These are phyloP conservation scores for Sicyos baderoa DNA, from an alignment of 306 rosid genomes.

Conservation along the genomic window DNA sequence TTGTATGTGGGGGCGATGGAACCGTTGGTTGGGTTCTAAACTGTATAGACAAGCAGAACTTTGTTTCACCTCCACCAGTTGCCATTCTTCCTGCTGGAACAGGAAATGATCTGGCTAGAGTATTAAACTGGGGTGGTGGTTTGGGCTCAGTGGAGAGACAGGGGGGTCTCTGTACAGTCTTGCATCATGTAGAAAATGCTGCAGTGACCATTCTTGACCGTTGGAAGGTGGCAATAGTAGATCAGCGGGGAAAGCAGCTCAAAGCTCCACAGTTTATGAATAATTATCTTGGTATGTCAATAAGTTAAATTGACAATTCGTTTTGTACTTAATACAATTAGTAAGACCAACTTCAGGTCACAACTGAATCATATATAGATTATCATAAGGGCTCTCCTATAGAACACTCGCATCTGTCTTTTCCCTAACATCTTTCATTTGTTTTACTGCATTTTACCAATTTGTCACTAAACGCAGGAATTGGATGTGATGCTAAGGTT, in stretches of 20 bases:
- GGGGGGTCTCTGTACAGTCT: conserved; percentile 89
- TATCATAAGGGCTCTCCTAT: background rate
- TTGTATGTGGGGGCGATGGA: conserved; percentile 96
- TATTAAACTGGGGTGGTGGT: conserved; percentile 98
- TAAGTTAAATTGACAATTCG: conserved; percentile 12
- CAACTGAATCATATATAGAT: background rate
- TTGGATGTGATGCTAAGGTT: conserved; percentile 99
- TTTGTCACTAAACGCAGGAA: conserved; percentile 37
- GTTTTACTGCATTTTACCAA: conserved; percentile 1
- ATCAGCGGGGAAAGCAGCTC: conserved; percentile 58
- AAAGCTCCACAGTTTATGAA: conserved; percentile 72
- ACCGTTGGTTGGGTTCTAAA: conserved; percentile 97
- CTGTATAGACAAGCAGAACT: conserved; percentile 86
- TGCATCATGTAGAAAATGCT: conserved; percentile 84
- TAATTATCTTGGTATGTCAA: conserved; percentile 83
- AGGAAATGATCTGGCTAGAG: conserved; percentile 97
- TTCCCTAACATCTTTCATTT: background rate
- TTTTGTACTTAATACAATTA: too few species aligned
- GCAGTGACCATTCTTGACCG: conserved; percentile 97
- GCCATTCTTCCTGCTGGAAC: conserved; percentile 99
- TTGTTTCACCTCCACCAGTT: conserved; percentile 95
- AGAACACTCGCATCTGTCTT: background rate
- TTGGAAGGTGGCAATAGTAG: conserved; percentile 70
- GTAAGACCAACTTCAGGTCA: background rate
- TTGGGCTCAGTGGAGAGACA: conserved; percentile 95